A percentile compares a stretch with the other conserved stretches of the same genome.
Evolutionary conservation across 805 yeast species (phyloP).

Genomic region (Barnettozyma salicaria): DNA sequence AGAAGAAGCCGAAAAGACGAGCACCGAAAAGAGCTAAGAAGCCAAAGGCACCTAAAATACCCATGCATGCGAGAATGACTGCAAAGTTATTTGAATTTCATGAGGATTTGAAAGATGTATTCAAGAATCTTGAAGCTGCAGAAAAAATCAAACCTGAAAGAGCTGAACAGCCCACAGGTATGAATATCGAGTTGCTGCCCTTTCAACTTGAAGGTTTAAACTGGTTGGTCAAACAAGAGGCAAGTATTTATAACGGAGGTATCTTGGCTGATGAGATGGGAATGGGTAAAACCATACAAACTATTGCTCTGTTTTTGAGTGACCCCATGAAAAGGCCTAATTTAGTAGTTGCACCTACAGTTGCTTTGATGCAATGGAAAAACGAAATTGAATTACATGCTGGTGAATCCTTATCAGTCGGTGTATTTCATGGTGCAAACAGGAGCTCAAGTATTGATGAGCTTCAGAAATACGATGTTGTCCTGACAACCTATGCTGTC

Average conservation of each 20-base stretch:
- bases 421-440: slow-evolving; percentile 81
- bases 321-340: slow-evolving; percentile 67
- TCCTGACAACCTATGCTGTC: slow-evolving; percentile 89
- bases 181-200: slow-evolving; percentile 71
- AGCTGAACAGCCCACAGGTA: slow-evolving; percentile 72
- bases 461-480: slow-evolving; percentile 62
- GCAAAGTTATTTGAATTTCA: slow-evolving; percentile 64
- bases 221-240: slow-evolving; percentile 85
- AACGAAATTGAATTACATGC: slow-evolving; percentile 87
- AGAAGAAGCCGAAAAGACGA: slow-evolving; percentile 17
- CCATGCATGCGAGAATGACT: slow-evolving; percentile 67
- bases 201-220: slow-evolving; percentile 90
- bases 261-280: slow-evolving; percentile 99
- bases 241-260: slow-evolving; percentile 76
- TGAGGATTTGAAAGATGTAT: slow-evolving; percentile 70
- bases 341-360: slow-evolving; percentile 94
- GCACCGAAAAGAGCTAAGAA: slow-evolving; percentile 17
- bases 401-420: slow-evolving; percentile 57
- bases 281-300: slow-evolving; percentile 98
- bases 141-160: slow-evolving; percentile 43
- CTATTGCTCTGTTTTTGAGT: slow-evolving; percentile 77
- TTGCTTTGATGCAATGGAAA: slow-evolving; percentile 98
- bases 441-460: slow-evolving; percentile 50
- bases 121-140: slow-evolving; percentile 51
- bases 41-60: slow-evolving; percentile 44